phyloP scores from a whole-genome alignment of 352 stramenopile species.

The Pythium oligandrum region DNA sequence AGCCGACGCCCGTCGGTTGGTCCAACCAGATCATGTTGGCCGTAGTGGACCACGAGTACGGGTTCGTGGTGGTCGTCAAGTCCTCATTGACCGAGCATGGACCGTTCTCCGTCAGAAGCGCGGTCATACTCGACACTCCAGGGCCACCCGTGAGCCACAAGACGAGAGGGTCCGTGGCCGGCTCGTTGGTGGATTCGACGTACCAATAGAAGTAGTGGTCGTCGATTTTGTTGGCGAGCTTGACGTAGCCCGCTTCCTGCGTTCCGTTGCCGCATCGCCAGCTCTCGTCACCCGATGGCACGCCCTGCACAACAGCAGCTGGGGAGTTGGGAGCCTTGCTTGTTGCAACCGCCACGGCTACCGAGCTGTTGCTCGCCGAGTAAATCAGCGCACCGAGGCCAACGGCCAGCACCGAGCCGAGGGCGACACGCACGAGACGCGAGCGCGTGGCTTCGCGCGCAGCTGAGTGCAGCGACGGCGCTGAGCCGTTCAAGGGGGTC shows the following conservation, averaged over 20 bases:
- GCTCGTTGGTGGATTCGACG: slow-evolving; percentile 25
- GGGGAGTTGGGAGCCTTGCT: no score
- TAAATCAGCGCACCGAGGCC: background rate
- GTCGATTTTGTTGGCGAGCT: slow-evolving; percentile 36
- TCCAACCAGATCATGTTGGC: slow-evolving; percentile 78
- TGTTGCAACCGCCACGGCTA: background rate
- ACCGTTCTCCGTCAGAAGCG: slow-evolving; percentile 55
- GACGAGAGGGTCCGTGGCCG: slow-evolving; percentile 43
- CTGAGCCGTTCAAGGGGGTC: no score
- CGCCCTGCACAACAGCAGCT: no score
- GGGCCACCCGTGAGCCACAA: slow-evolving; percentile 66
- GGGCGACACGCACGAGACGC: background rate
- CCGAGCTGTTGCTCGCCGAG: background rate
- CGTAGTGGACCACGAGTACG: slow-evolving; percentile 54
- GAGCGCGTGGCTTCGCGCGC: no score
- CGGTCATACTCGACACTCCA: slow-evolving; percentile 54
- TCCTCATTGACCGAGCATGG: slow-evolving; percentile 51
- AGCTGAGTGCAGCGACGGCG: no score
- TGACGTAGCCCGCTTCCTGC: slow-evolving; percentile 34
- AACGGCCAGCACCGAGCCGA: background rate
- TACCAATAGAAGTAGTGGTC: slow-evolving; percentile 61
- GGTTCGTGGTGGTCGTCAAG: slow-evolving; percentile 39
- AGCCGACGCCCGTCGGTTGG: slow-evolving; percentile 60
- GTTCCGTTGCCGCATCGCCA: background rate
- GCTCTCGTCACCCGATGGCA: background rate